Evolutionary conservation across 371 early-diverging fungal species (phyloP).

Genomic region (Capillidium heterosporum): DNA sequence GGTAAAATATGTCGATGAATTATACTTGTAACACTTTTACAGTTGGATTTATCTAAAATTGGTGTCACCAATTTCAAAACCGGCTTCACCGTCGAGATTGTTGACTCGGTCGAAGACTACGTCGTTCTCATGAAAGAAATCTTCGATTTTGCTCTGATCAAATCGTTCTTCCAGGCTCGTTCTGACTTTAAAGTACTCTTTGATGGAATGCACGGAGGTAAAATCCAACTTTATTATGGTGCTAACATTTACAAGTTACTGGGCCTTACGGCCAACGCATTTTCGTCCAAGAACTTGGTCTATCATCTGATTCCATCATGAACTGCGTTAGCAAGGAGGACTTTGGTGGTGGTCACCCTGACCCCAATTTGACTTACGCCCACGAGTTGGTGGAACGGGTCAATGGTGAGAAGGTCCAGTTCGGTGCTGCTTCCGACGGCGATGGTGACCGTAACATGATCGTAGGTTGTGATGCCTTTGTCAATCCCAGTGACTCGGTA

Average conservation of each 20-base stretch:
- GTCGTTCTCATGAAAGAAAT: constrained; percentile 69
- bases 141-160: constrained; percentile 76
- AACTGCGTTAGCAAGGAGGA: constrained; percentile 67
- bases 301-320: constrained; percentile 62
- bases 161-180: constrained; percentile 43
- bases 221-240: constrained; percentile 14
- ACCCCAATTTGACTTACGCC: constrained; percentile 96
- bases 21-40: neutral
- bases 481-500: constrained; percentile 93
- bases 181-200: constrained; percentile 72
- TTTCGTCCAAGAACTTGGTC: constrained; percentile 76
- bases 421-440: constrained; percentile 92
- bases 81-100: constrained; percentile 54
- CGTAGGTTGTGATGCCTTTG: constrained; percentile 78
- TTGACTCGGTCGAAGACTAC: constrained; percentile 83
- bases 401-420: constrained; percentile 48
- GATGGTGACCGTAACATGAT: constrained; percentile 96
- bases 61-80: constrained; percentile 31
- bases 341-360: constrained; percentile 91
- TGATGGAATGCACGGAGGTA: constrained; percentile 80
- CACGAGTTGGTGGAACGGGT: constrained; percentile 85
- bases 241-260: constrained; percentile 37
- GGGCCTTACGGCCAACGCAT: constrained; percentile 81
- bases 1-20: constrained; percentile 14
- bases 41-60: constrained; percentile 59